Conservation (phyloP, 257 asterid genomes). For the Capsicum rhomboideum region DNA sequence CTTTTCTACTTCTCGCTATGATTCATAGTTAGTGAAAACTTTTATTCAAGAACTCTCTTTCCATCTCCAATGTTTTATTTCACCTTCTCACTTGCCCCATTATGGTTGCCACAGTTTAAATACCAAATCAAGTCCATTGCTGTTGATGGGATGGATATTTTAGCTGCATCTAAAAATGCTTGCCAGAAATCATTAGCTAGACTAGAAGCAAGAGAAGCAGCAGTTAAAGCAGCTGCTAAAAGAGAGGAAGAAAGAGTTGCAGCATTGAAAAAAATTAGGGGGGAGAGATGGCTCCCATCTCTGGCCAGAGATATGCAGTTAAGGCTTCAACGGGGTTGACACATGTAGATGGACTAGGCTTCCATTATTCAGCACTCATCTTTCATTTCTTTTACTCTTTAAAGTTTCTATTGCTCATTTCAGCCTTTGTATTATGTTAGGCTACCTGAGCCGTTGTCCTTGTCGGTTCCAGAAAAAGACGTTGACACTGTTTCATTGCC, state of each 20-base stretch:
- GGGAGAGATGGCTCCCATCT: slow-evolving; percentile 86
- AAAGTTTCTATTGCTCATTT: background rate
- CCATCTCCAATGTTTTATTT: background rate
- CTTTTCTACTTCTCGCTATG: background rate
- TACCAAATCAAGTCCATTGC: slow-evolving; percentile 49
- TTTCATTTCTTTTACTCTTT: background rate
- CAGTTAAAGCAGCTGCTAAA: slow-evolving; percentile 52
- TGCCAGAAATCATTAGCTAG: slow-evolving; percentile 46
- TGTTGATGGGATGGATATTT: slow-evolving; percentile 53
- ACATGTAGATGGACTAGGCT: background rate
- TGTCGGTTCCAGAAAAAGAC: background rate
- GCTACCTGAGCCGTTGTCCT: background rate
- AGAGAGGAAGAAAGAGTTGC: slow-evolving; percentile 73
- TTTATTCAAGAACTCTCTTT: background rate
- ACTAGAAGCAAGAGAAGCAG: slow-evolving; percentile 63
- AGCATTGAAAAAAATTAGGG: slow-evolving; percentile 53
- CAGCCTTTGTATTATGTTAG: background rate
- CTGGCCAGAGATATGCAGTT: slow-evolving; percentile 40
- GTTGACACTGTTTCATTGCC: background rate
- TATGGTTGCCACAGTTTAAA: slow-evolving; percentile 35
- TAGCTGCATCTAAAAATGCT: slow-evolving; percentile 47
- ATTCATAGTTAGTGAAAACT: background rate
- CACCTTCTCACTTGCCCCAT: background rate
- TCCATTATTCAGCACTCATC: background rate
- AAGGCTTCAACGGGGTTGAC: slow-evolving; percentile 7